A percentile compares a stretch with the other conserved stretches of the same genome.
These are phyloP conservation scores for Saksenaea vasiformis DNA, from an alignment of 371 early-diverging fungal species.

Conservation along the genomic window DNA sequence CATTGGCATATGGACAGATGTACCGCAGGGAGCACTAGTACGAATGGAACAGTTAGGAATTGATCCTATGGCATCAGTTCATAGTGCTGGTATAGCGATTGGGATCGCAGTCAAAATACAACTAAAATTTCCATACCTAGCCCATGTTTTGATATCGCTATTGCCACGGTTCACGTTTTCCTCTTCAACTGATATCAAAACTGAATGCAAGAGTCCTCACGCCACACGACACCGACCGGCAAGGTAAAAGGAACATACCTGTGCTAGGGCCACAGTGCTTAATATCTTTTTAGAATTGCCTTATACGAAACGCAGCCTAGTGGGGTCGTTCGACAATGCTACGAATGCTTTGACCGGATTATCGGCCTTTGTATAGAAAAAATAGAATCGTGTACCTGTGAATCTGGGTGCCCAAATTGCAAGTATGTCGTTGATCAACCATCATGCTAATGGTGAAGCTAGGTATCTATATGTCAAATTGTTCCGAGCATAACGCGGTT, in stretches of 20 bases:
- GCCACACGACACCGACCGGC: constrained; percentile 41
- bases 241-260: constrained; percentile 11
- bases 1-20: constrained; percentile 49
- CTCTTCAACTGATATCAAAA: constrained; percentile 26
- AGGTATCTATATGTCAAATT: constrained; percentile 42
- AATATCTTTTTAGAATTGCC: constrained; percentile 20
- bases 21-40: constrained; percentile 23
- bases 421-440: constrained; percentile 11
- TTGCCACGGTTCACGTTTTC: constrained; percentile 34
- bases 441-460: not conserved
- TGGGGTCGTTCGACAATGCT: constrained; percentile 35
- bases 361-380: constrained; percentile 23
- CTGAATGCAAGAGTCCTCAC: constrained; percentile 53
- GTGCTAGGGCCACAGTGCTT: not conserved
- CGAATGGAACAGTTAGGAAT: constrained; percentile 25
- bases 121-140: constrained; percentile 15
- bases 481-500: constrained; percentile 45
- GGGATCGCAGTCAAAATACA: not conserved
- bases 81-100: constrained; percentile 36
- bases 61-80: constrained; percentile 49
- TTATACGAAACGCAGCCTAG: constrained; percentile 49
- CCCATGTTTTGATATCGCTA: constrained; percentile 40
- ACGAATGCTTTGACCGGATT: constrained; percentile 34
- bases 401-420: constrained; percentile 47
- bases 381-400: constrained; percentile 38